These are phyloP conservation scores for Cyclotella baltica DNA, from an alignment of 108 stramenopile species.

Conservation along the genomic window DNA sequence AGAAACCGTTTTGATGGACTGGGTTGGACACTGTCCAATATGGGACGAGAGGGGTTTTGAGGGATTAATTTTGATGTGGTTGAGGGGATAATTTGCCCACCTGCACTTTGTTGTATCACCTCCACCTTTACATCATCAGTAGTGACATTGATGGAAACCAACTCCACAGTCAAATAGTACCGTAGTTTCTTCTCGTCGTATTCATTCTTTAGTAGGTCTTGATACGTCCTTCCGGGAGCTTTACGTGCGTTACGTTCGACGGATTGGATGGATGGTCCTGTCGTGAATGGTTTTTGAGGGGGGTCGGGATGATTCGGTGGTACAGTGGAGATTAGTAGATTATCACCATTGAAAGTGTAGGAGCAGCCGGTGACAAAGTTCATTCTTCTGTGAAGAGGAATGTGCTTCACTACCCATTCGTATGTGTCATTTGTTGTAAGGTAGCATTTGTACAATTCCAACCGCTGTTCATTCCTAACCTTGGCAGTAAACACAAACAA, in stretches of 20 bases:
- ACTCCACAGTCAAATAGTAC: conserved; percentile 32
- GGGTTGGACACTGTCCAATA: conserved; percentile 28
- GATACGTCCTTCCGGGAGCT: conserved; percentile 53
- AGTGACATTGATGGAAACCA: conserved; percentile 20
- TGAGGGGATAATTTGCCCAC: neutral
- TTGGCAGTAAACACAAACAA: conserved; percentile 46
- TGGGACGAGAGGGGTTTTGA: conserved; percentile 20
- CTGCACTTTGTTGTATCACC: conserved; percentile 11
- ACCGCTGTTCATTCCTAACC: conserved; percentile 30
- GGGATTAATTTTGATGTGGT: conserved; percentile 6
- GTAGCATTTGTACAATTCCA: conserved; percentile 47
- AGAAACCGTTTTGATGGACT: conserved; percentile 38
- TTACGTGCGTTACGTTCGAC: conserved; percentile 37
- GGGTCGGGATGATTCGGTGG: conserved; percentile 19
- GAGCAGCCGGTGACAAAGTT: conserved; percentile 39
- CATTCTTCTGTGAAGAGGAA: conserved; percentile 19
- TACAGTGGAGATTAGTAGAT: conserved; percentile 29
- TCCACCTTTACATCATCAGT: neutral
- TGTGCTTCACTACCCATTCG: neutral
- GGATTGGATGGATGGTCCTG: conserved; percentile 41
- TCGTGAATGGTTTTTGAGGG: conserved; percentile 26
- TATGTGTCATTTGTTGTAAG: neutral
- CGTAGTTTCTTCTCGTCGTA: conserved; percentile 40
- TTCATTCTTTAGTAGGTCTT: conserved; percentile 49
- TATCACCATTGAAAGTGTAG: conserved; percentile 33